phyloP scores from a whole-genome alignment of 345 rosid species.

The Corchorus olitorius region DNA sequence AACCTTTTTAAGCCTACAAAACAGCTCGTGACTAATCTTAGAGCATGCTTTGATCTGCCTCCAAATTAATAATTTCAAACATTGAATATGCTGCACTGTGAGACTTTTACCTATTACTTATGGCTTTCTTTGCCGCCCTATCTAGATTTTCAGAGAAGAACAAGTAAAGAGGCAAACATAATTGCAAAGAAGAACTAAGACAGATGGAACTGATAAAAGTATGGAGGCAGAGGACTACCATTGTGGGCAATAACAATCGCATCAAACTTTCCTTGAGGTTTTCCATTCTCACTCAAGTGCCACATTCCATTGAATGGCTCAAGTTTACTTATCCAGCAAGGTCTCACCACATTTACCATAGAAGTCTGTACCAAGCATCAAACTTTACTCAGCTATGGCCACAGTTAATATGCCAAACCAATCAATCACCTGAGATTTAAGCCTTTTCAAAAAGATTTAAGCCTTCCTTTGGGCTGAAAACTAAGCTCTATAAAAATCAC shows the following conservation, averaged over 20 bases:
- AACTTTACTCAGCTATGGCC: slow-evolving; percentile 10
- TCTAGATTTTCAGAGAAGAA: no score
- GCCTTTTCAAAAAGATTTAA: neutral
- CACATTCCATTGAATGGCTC: slow-evolving; percentile 90
- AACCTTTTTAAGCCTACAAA: no score
- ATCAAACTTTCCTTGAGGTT: slow-evolving; percentile 75
- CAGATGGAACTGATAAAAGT: slow-evolving; percentile 7
- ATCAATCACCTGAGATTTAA: neutral
- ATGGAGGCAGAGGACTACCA: slow-evolving; percentile 45
- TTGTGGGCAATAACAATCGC: slow-evolving; percentile 90
- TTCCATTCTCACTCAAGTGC: slow-evolving; percentile 89
- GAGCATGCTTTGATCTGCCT: no score
- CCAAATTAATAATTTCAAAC: no score
- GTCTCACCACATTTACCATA: slow-evolving; percentile 73
- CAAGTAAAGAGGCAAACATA: neutral
- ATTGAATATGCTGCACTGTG: no score
- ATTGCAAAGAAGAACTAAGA: neutral
- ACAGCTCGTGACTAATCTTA: no score
- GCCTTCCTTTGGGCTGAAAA: neutral
- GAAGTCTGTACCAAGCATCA: slow-evolving; percentile 51
- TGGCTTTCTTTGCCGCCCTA: no score
- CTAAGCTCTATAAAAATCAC: neutral
- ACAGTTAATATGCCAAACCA: neutral
- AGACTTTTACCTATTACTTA: no score
- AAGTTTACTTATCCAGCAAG: slow-evolving; percentile 91